A percentile compares a stretch with the other conserved stretches of the same genome.
These are phyloP conservation scores for Heritiera littoralis DNA, from an alignment of 345 rosid species.

Conservation along the genomic window DNA sequence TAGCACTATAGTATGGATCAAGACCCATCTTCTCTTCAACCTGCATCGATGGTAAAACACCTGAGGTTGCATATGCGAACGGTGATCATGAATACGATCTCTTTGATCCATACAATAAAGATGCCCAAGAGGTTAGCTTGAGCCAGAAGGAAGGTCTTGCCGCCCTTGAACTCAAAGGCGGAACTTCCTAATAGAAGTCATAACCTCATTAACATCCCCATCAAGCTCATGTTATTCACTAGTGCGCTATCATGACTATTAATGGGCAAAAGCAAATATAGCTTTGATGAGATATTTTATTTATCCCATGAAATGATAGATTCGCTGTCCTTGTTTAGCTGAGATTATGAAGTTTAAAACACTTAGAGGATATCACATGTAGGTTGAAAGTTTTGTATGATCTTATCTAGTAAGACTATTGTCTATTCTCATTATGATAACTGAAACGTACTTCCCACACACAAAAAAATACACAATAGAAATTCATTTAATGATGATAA, in stretches of 20 bases:
- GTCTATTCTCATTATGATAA: too few relatives aligned
- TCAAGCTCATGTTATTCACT: conserved; percentile 2
- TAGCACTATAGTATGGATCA: too few relatives aligned
- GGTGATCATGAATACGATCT: conserved; percentile 82
- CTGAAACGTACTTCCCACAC: too few relatives aligned
- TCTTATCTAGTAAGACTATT: too few relatives aligned
- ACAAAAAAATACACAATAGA: not conserved
- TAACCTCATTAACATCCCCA: not conserved
- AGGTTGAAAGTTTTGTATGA: too few relatives aligned
- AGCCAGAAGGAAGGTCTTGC: conserved; percentile 30
- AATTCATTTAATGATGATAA: not conserved
- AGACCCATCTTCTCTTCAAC: too few relatives aligned
- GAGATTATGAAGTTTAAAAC: too few relatives aligned
- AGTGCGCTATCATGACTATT: not conserved
- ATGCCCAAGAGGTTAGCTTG: conserved; percentile 49
- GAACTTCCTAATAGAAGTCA: not conserved
- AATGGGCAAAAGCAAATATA: not conserved
- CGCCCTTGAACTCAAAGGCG: conserved; percentile 54
- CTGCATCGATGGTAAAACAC: conserved; percentile 33
- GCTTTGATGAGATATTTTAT: not conserved
- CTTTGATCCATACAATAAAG: conserved; percentile 65
- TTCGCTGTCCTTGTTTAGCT: not conserved
- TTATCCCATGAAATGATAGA: not conserved
- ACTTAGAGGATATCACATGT: too few relatives aligned
- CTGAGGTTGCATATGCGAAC: conserved; percentile 56